Evolutionary conservation across 2,329 filamentous ascomycete species (phyloP), one percentile per base, ranked within the genome.

Genomic region (Achaetomium macrosporum): DNA sequence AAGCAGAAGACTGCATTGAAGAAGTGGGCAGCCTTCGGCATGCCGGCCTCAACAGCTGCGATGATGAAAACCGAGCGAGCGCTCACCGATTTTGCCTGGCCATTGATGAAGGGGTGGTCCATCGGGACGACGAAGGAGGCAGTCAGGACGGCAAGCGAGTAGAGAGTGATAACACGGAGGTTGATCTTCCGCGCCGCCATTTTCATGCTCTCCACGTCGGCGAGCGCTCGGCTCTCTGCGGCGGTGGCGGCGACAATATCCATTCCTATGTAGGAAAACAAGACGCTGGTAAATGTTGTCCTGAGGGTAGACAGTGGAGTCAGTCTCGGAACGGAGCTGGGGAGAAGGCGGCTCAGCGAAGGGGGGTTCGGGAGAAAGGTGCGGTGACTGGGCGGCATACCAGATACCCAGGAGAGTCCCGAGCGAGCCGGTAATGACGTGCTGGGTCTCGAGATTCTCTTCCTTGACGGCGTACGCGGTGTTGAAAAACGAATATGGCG

Each of bases 81-180:
- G 30, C 58, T 70, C 42, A 67, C 63, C 1, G 70, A 71, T 44
- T 69, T 64, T 2, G 64, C 68, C 6, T 62, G 56, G 25, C 71
- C 70, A 50, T 73, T 73, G 42, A 74, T 63, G 47, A 72, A 72
- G 4, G 67, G 65, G 51, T 72, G 69, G 29, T 70, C 62, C 47
- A 54, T 58, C 5, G 69, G 69, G 2, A 72, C 69, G 17, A 69
- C 62, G 17, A 70, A 72, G 2, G 57, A 59, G 9, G 59, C 56
- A 0, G 62, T 63, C 25, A 64, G 37, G n/a, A 67, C 56, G 10
- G 63, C 58, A 17, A 67, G 54, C 7, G 56, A 43, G 51, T 64
- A 65, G 7, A 60, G 49, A 3, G 55, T 62, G 42, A 71, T 61
- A 36, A 71, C 65, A 48, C 69, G 67, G 12, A 71, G 63, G 51